Base-by-base conservation (phyloP, 768 basidiomycete genomes). In the Daedaleopsis nitida region DNA sequence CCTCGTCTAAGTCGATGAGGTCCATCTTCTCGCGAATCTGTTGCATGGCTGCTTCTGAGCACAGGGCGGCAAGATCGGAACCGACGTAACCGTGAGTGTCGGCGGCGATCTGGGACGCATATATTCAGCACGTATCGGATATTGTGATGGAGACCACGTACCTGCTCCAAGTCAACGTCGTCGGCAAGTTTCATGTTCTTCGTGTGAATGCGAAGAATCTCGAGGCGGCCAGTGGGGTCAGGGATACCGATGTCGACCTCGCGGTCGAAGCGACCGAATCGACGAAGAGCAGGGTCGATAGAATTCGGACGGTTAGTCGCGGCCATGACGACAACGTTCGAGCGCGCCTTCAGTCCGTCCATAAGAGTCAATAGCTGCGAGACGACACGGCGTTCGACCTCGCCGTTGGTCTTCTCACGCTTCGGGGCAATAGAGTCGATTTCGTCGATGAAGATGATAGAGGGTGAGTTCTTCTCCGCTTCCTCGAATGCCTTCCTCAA, bases 21-120 rank as follows among this genome's bases (percentile, higher is more conserved):
- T 98, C 96, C 96, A 99, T 98, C 86, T 99, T 99, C 80, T 99
- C 97, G 74, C 97, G 92, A 65, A 99, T 99, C 75, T 99, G 97
- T 80, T 99, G 97, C 97, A 99, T 99, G 49, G 97, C 97, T 57
- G 97, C 97, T 74, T 99, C 97, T 2, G 97, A 98, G 75, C 97
- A 99, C 53, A 99, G 84, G 12, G 97, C 92, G 24, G 97, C 97
- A 59, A 99, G 74, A 82, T 99, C 97, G 39, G 97, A 97, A 74
- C 97, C 97, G 68, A 99, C 97, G 71, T 98, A 98, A 76, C 97
- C 97, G 74, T 99, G 97, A 7, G 97, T 99, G 74, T 99, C 97
- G 54, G 96, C 95, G 53, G 97, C 97, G 67, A 99, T 98, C 91
- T 96, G 74, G 48, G 45, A 55, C 32, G 38, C 14, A 43, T 27